Conservation (phyloP, 2,329 filamentous ascomycete species). For the Trichoderma lentiforme region DNA sequence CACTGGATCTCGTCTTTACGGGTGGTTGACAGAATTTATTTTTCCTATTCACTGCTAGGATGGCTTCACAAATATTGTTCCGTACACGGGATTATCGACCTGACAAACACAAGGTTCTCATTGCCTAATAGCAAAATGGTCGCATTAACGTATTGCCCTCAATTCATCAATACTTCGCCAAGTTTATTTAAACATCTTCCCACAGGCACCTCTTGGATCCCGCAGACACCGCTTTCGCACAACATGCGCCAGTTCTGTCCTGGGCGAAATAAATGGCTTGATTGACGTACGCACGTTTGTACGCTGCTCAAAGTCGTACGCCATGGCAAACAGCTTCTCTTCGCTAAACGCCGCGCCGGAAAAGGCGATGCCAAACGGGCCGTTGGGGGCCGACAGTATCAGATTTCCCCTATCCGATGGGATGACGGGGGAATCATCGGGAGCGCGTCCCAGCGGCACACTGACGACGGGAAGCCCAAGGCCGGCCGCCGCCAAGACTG, state of each 20-base stretch:
- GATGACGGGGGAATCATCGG: constrained; percentile 23
- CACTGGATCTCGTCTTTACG: background rate
- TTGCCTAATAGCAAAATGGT: background rate
- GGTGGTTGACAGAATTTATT: background rate
- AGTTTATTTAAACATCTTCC: background rate
- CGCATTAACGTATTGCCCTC: background rate
- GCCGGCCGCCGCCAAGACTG: background rate
- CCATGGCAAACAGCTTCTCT: constrained; percentile 58
- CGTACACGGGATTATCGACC: background rate
- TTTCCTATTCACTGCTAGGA: background rate
- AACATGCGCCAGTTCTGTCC: constrained; percentile 30
- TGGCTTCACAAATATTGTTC: background rate
- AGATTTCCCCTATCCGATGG: constrained; percentile 51
- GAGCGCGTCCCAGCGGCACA: background rate
- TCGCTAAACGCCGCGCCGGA: constrained; percentile 60
- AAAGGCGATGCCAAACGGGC: constrained; percentile 62
- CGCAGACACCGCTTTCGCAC: background rate
- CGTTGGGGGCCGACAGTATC: constrained; percentile 50
- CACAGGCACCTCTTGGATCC: background rate
- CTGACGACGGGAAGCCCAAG: background rate
- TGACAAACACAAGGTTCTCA: background rate
- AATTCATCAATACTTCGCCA: background rate
- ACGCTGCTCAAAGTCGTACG: constrained; percentile 66
- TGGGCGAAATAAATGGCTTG: constrained; percentile 30
- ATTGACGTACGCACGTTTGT: constrained; percentile 35